phyloP scores from a whole-genome alignment of 352 stramenopile species.

The Phytopythium mirpurense region DNA sequence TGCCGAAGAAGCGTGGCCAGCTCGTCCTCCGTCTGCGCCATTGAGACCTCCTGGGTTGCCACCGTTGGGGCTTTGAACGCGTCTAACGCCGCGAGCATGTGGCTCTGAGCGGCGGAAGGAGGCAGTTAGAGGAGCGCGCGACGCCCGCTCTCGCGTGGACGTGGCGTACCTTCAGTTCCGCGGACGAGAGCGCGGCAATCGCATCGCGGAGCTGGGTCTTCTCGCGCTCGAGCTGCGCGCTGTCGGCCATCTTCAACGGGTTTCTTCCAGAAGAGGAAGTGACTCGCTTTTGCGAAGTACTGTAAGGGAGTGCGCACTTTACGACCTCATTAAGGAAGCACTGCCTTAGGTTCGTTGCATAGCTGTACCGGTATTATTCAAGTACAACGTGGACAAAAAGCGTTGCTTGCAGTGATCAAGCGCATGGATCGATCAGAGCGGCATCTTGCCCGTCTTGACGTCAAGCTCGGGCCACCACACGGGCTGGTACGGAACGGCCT shows the following conservation, averaged over 20 bases:
- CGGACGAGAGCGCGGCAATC: slow-evolving; percentile 24
- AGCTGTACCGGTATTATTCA: no score
- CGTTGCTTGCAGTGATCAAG: no score
- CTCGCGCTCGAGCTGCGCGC: slow-evolving; percentile 23
- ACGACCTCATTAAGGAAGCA: no score
- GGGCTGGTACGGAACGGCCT: slow-evolving; percentile 66
- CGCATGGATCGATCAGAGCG: slow-evolving; percentile 21
- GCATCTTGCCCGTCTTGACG: slow-evolving; percentile 68
- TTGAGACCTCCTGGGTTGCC: not conserved
- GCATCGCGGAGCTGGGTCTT: slow-evolving; percentile 28
- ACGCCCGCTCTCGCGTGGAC: not conserved
- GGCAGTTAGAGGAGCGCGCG: not conserved
- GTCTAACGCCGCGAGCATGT: slow-evolving; percentile 68
- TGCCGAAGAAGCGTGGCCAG: slow-evolving; percentile 33
- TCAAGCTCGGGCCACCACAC: slow-evolving; percentile 76
- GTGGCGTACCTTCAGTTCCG: slow-evolving; percentile 28
- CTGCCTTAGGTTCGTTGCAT: no score
- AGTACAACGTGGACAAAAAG: no score
- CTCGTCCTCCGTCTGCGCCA: slow-evolving; percentile 34
- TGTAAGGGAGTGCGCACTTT: no score
- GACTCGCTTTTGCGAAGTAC: no score
- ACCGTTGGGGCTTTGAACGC: slow-evolving; percentile 24
- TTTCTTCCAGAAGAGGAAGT: no score
- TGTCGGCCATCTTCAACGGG: slow-evolving; percentile 26
- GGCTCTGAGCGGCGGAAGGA: slow-evolving; percentile 22